A percentile compares a stretch with the other conserved stretches of the same genome.
phyloP scores from a whole-genome alignment of 2,329 filamentous ascomycete genomes.

The Exophiala mesophila region DNA sequence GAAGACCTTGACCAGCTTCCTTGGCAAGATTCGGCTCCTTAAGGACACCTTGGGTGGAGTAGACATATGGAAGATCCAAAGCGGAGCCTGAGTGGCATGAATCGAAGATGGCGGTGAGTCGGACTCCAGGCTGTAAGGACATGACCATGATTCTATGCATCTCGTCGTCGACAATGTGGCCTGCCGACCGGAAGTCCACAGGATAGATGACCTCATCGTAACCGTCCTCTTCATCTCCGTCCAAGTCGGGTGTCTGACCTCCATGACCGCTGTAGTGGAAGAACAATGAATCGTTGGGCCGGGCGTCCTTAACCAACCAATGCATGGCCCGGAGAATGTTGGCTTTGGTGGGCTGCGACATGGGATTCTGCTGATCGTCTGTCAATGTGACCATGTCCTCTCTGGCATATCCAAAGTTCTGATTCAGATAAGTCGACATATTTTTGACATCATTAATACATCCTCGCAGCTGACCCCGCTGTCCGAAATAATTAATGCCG shows the following conservation, averaged over 20 bases:
- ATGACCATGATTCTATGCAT: slow-evolving; percentile 74
- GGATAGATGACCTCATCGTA: slow-evolving; percentile 76
- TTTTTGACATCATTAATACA: slow-evolving; percentile 98
- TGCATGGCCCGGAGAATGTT: slow-evolving; percentile 97
- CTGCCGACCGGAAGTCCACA: slow-evolving; percentile 64
- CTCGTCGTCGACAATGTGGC: slow-evolving; percentile 73
- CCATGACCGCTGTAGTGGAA: slow-evolving; percentile 85
- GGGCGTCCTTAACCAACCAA: slow-evolving; percentile 91
- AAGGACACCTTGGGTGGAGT: slow-evolving; percentile 63
- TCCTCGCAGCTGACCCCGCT: slow-evolving; percentile 81
- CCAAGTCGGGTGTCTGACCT: slow-evolving; percentile 66
- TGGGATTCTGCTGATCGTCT: slow-evolving; percentile 93
- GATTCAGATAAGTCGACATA: slow-evolving; percentile 85
- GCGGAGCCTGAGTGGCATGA: slow-evolving; percentile 64
- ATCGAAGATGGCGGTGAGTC: slow-evolving; percentile 66
- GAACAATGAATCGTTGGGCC: slow-evolving; percentile 89
- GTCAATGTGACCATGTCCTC: slow-evolving; percentile 97
- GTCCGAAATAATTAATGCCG: slow-evolving; percentile 94
- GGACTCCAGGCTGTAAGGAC: slow-evolving; percentile 74
- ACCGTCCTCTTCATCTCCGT: slow-evolving; percentile 73
- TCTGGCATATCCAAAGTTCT: slow-evolving; percentile 84
- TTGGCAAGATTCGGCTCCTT: slow-evolving; percentile 66
- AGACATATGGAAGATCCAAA: slow-evolving; percentile 62
- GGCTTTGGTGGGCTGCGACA: slow-evolving; percentile 93
- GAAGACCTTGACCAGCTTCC: slow-evolving; percentile 60